phyloP scores from a whole-genome alignment of 768 basidiomycete species.

The Myochromella boudieri region DNA sequence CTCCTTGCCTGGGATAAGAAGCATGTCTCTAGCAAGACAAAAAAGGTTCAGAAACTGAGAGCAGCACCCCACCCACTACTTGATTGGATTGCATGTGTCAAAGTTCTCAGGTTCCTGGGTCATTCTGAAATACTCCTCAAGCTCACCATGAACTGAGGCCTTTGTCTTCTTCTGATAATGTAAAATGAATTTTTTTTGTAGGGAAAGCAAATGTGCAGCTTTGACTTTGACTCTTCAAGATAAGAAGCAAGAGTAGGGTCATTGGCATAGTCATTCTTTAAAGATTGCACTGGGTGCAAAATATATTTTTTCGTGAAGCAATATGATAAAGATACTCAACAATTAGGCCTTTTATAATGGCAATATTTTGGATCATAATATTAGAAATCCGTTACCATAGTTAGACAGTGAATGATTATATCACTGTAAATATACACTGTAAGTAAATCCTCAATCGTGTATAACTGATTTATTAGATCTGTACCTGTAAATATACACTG shows the following conservation, averaged over 20 bases:
- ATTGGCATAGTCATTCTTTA: constrained; percentile 20
- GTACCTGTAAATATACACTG: too few species aligned
- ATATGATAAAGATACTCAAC: too few species aligned
- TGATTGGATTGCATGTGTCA: constrained; percentile 24
- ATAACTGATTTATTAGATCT: too few species aligned
- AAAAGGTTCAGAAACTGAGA: constrained; percentile 19
- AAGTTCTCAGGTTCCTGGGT: constrained; percentile 26
- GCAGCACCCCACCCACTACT: constrained; percentile 27
- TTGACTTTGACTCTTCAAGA: constrained; percentile 11
- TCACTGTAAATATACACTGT: too few species aligned
- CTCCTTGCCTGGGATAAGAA: constrained; percentile 20
- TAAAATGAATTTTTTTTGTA: constrained; percentile 1
- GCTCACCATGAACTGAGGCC: constrained; percentile 18
- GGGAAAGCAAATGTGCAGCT: constrained; percentile 9
- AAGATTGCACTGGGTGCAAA: too few species aligned
- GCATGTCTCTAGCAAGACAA: constrained; percentile 17
- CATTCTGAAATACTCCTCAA: constrained; percentile 24
- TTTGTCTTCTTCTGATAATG: not conserved
- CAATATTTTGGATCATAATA: too few species aligned
- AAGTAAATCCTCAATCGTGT: too few species aligned
- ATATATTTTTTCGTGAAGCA: too few species aligned
- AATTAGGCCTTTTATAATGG: too few species aligned
- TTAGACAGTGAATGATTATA: too few species aligned
- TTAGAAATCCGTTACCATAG: too few species aligned
- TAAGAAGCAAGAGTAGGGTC: constrained; percentile 16